phyloP scores from a whole-genome alignment of 1,284 basidiomycete genomes.

The Rhodotorula sp. region DNA sequence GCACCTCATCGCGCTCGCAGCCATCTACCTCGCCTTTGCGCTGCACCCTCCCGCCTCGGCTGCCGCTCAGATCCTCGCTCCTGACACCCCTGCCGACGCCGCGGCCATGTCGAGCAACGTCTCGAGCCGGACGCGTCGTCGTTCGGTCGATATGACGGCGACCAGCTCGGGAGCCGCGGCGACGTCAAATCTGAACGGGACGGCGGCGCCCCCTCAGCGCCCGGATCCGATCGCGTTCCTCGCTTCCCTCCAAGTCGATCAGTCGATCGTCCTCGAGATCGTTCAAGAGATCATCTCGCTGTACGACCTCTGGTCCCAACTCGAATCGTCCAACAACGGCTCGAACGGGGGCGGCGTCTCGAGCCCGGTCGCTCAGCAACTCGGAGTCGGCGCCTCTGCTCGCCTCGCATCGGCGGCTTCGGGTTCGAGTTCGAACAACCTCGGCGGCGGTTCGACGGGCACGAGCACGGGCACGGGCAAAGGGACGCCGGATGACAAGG shows the following conservation, averaged over 20 bases:
- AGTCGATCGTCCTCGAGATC: slow-evolving; percentile 77
- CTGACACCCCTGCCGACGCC: neutral
- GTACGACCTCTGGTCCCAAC: slow-evolving; percentile 82
- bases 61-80: slow-evolving; percentile 3
- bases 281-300: slow-evolving; percentile 84
- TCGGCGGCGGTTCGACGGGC: neutral
- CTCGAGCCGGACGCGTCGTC: neutral
- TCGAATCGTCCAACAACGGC: slow-evolving; percentile 52
- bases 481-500: slow-evolving; percentile 29
- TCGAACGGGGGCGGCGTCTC: slow-evolving; percentile 4
- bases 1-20: slow-evolving; percentile 86
- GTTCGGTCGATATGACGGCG: neutral
- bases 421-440: neutral
- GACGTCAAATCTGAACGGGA: slow-evolving; percentile 21
- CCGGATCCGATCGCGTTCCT: slow-evolving; percentile 74
- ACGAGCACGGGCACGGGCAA: no score
- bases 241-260: slow-evolving; percentile 77
- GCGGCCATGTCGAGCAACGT: neutral
- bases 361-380: neutral
- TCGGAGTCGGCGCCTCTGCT: slow-evolving; percentile 3
- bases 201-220: slow-evolving; percentile 26
- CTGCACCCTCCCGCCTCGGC: slow-evolving; percentile 47
- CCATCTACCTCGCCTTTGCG: slow-evolving; percentile 80
- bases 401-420: neutral
- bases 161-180: neutral